Conservation (phyloP, 1,284 basidiomycete species). For the Boletus semigastroideus region DNA sequence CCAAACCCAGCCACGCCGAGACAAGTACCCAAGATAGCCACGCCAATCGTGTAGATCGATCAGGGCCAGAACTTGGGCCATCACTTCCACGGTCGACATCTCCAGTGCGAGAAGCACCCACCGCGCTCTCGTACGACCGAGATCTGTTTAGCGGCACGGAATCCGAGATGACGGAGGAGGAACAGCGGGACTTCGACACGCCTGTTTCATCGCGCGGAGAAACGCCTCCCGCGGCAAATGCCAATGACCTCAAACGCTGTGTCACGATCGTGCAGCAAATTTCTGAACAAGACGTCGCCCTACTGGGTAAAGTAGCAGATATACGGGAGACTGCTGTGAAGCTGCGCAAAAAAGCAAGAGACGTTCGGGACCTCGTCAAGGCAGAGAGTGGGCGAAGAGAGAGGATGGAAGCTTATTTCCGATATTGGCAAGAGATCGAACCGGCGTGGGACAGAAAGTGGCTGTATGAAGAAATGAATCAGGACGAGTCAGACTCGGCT, state of each 20-base stretch:
- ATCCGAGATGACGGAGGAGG: conserved; percentile 26
- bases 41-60: not conserved
- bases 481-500: not conserved
- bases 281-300: conserved; percentile 15
- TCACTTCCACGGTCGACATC: conserved; percentile 2
- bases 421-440: conserved; percentile 29
- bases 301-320: conserved; percentile 12
- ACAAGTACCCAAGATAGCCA: conserved; percentile 5
- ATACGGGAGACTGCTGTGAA: conserved; percentile 20
- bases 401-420: conserved; percentile 31
- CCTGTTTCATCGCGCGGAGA: conserved; percentile 23
- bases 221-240: conserved; percentile 21
- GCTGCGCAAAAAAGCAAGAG: conserved; percentile 21
- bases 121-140: conserved; percentile 8
- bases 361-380: conserved; percentile 25
- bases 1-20: not conserved
- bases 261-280: conserved; percentile 30
- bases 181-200: conserved; percentile 25
- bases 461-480: conserved; percentile 21
- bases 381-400: conserved; percentile 26
- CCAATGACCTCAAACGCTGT: conserved; percentile 21
- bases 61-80: not conserved
- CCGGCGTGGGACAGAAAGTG: conserved; percentile 24
- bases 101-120: not conserved
- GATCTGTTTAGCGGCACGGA: conserved; percentile 21